Evolutionary conservation across 495 filamentous ascomycete genomes (phyloP), one percentile per base, ranked within the genome.

Genomic region (Diplogelasinospora grovesii): DNA sequence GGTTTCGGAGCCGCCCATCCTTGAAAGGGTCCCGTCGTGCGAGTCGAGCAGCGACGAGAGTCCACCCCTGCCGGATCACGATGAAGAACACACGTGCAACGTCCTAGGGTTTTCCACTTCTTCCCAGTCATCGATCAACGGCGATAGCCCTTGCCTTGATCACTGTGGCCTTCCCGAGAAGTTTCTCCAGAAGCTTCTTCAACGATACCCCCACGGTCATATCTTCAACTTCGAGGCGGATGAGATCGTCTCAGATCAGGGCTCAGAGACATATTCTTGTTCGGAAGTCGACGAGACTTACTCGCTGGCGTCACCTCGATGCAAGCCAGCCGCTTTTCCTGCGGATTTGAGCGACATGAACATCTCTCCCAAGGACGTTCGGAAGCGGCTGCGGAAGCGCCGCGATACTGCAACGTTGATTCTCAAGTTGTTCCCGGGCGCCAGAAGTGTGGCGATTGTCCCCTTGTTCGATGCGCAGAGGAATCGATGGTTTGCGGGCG

Each of bases 381-480:
- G 14, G 0, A n/a, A 9, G 8, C 13, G 14, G 5, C n/a, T 21
- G 5, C 38, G 33, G 10, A 48, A 27, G 18, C 21, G 38, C n/a
- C 25, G 24, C 21, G 38, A 48, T 28, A 32, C 36, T 25, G 55
- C 33, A 22, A 10, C 29, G 3, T 47, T 26, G 11, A 32, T 66
- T 26, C 41, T 47, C 1, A 48, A 41, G 7, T 46, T 48, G 20
- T 59, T 81, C 36, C 70, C 77, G 5, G 61, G 61, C n/a, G 76
- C 77, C 3, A 64, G 68, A 28, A 77, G 66, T 30, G 53, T 78
- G 4, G 61, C 75, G 8, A 73, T 79, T 43, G 60, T 78, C 13
- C 82, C 83, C 0, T 54, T 86, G 4, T 88, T 79, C 72, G 81
- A 85, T 52, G 66, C 74, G 4, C 73, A 73, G 29, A 69, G 64